Evolutionary conservation across 305 asterid species (phyloP).

Genomic region (Fraxinus velutina): DNA sequence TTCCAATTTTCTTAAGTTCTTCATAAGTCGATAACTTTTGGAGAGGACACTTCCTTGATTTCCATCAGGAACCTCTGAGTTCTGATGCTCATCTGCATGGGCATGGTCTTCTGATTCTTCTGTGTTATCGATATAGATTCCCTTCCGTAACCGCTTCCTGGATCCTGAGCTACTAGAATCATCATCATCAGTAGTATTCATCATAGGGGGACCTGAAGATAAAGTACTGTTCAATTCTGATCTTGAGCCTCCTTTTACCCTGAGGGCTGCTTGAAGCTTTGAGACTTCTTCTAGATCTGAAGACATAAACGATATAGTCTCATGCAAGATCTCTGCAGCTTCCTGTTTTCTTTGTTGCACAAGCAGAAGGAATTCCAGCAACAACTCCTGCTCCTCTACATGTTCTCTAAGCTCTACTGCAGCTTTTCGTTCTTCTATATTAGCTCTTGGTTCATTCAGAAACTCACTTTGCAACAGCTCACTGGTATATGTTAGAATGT

Average conservation of each 20-base stretch:
- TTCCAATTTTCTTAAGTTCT: constrained; percentile 74
- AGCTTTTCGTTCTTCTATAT: constrained; percentile 77
- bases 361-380: constrained; percentile 75
- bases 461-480: constrained; percentile 87
- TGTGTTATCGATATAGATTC: constrained; percentile 22
- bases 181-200: constrained; percentile 41
- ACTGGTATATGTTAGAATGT: background rate
- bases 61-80: constrained; percentile 33
- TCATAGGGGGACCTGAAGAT: constrained; percentile 28
- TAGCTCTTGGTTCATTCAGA: constrained; percentile 72
- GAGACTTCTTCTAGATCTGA: constrained; percentile 79
- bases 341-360: constrained; percentile 78
- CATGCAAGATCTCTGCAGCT: constrained; percentile 52
- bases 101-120: constrained; percentile 37
- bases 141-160: constrained; percentile 69
- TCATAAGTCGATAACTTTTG: constrained; percentile 66
- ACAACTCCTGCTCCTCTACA: constrained; percentile 83
- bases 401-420: constrained; percentile 76
- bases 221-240: constrained; percentile 38
- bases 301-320: constrained; percentile 58
- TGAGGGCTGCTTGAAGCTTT: constrained; percentile 52
- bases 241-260: constrained; percentile 41
- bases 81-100: constrained; percentile 33
- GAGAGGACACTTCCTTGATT: constrained; percentile 45
- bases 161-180: constrained; percentile 61